Conservation (phyloP, 2,329 filamentous ascomycete species). For the Tolypocladium tundrense region DNA sequence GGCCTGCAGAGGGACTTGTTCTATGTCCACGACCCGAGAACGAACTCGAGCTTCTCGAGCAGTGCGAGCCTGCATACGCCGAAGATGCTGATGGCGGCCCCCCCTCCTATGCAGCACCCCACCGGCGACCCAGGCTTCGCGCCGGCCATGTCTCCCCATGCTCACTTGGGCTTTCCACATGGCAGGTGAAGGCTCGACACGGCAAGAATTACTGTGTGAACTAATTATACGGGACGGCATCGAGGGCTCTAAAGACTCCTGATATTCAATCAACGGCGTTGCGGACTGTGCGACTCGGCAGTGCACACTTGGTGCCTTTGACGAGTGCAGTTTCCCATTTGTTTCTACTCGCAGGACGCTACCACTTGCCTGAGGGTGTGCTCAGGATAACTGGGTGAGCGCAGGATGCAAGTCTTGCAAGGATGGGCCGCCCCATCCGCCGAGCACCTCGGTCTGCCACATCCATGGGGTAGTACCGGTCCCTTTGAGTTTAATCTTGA, state of each 20-base stretch:
- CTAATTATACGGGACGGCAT: not conserved
- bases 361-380: not conserved
- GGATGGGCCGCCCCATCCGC: not conserved
- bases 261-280: not conserved
- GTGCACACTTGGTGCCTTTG: too few relatives aligned
- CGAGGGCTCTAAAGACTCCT: not conserved
- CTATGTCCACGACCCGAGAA: slow-evolving; percentile 15
- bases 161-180: not conserved
- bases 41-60: slow-evolving; percentile 33
- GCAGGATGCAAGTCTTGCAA: not conserved
- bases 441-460: not conserved
- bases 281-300: not conserved
- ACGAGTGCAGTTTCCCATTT: not conserved
- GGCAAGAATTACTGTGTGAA: not conserved
- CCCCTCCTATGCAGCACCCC: slow-evolving; percentile 1
- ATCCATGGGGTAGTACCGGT: not conserved
- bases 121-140: not conserved
- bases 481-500: not conserved
- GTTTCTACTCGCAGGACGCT: not conserved
- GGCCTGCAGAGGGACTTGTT: slow-evolving; percentile 40
- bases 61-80: slow-evolving; percentile 18
- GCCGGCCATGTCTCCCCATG: not conserved
- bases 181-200: not conserved
- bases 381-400: not conserved
- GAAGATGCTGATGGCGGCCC: slow-evolving; percentile 9